Conservation (phyloP, 768 basidiomycete species). For the Trametes punicea region DNA sequence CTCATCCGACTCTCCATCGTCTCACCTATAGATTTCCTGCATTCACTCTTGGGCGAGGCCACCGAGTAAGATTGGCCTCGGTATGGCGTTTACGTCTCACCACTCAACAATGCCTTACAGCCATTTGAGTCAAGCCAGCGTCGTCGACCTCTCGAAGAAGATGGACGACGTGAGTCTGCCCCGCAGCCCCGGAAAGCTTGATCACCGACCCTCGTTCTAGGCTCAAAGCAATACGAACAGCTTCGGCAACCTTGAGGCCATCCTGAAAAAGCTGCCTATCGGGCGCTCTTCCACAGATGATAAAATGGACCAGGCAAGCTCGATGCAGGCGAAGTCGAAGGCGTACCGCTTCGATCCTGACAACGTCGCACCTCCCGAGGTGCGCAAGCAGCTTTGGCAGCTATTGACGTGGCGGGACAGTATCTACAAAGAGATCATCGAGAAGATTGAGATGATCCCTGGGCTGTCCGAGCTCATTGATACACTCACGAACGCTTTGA, state of each 20-base stretch:
- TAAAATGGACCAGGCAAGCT: slow-evolving; percentile 51
- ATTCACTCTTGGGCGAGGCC: slow-evolving; percentile 63
- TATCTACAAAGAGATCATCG: slow-evolving; percentile 48
- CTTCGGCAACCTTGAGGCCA: slow-evolving; percentile 36
- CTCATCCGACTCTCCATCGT: no score
- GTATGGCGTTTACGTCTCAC: neutral
- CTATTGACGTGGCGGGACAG: slow-evolving; percentile 64
- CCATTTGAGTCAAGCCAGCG: slow-evolving; percentile 57
- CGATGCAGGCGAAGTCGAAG: slow-evolving; percentile 51
- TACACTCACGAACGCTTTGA: slow-evolving; percentile 59
- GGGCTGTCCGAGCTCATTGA: slow-evolving; percentile 57
- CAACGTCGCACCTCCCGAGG: slow-evolving; percentile 60
- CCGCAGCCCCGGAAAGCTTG: no score
- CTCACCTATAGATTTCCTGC: slow-evolving; percentile 54
- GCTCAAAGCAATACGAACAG: slow-evolving; percentile 33
- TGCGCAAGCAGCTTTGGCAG: slow-evolving; percentile 52
- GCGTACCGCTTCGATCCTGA: slow-evolving; percentile 63
- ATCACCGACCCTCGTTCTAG: no score
- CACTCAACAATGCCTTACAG: slow-evolving; percentile 29
- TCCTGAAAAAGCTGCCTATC: slow-evolving; percentile 49
- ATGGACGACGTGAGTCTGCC: slow-evolving; percentile 38
- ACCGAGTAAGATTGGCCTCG: slow-evolving; percentile 44
- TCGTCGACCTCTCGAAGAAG: slow-evolving; percentile 53
- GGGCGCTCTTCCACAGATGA: slow-evolving; percentile 45
- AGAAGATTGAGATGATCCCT: slow-evolving; percentile 64